Conservation (phyloP, 805 yeast species). For the Wickerhamomyces strasburgensis region DNA sequence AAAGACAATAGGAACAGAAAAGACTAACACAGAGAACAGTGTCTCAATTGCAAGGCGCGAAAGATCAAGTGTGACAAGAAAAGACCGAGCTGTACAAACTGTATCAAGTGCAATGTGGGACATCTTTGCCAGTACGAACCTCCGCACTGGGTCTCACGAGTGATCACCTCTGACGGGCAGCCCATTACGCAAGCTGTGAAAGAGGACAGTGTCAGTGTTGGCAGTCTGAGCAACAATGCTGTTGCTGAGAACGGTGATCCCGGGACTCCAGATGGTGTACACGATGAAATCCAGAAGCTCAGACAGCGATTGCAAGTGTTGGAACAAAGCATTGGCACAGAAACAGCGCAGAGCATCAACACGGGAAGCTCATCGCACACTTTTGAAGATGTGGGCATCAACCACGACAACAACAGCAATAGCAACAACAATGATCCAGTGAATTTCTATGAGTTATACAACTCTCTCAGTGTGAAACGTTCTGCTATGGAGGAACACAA, state of each 20-base stretch:
- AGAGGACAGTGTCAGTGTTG: slow-evolving; percentile 1
- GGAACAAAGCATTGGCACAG: slow-evolving; percentile 6
- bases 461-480: slow-evolving; percentile 19
- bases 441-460: slow-evolving; percentile 18
- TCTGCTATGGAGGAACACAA: slow-evolving; percentile 26
- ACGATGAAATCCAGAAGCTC: slow-evolving; percentile 12
- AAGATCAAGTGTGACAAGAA: slow-evolving; percentile 39
- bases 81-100: slow-evolving; percentile 32
- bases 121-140: slow-evolving; percentile 25
- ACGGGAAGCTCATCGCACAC: neutral
- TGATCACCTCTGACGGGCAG: slow-evolving; percentile 10
- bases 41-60: slow-evolving; percentile 33
- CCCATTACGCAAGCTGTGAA: slow-evolving; percentile 8
- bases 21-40: slow-evolving; percentile 5
- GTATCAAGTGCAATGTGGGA: slow-evolving; percentile 28
- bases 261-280: neutral
- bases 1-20: too few species aligned
- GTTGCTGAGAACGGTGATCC: neutral
- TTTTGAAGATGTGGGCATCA: too few species aligned
- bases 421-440: slow-evolving; percentile 17
- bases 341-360: neutral
- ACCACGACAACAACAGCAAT: neutral
- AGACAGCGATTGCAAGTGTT: slow-evolving; percentile 5
- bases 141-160: slow-evolving; percentile 25
- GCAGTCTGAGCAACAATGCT: neutral